Percentiles rank a stretch among this genome's conserved stretches.
Conservation (phyloP, 352 stramenopile genomes). For the Globisporangium abappressorium region DNA sequence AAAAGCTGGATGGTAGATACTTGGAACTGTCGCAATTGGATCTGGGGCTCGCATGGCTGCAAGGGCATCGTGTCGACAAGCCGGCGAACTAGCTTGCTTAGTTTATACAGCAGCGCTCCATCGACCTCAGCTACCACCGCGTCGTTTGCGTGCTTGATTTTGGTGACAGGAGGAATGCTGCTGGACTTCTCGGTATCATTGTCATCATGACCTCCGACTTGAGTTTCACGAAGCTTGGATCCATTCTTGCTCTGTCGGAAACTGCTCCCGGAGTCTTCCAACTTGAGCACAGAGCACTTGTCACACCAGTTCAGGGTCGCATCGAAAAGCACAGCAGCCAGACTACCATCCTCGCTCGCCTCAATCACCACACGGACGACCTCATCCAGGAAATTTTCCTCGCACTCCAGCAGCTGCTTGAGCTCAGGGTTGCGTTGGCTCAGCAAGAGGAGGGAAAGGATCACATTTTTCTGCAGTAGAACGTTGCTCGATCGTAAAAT, state of each 20-base stretch:
- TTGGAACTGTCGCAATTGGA: not conserved
- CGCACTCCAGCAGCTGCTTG: not conserved
- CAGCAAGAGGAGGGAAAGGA: constrained; percentile 10
- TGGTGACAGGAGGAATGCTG: constrained; percentile 1
- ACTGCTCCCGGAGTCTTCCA: constrained; percentile 8
- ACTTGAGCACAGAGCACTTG: constrained; percentile 9
- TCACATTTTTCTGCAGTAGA: constrained; percentile 16
- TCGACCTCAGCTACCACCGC: not conserved
- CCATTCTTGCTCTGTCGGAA: constrained; percentile 4
- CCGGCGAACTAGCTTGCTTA: not conserved
- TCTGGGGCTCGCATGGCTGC: not conserved
- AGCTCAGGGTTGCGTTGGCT: not conserved
- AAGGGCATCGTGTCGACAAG: not conserved
- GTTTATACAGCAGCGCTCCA: constrained; percentile 7
- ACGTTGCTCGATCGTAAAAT: constrained; percentile 16
- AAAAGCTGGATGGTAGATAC: not conserved
- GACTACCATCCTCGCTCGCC: constrained; percentile 3
- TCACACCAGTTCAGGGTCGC: constrained; percentile 14
- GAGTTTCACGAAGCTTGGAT: not conserved
- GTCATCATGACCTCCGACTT: not conserved
- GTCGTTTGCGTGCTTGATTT: not conserved
- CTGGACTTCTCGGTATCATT: not conserved
- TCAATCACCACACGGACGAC: constrained; percentile 12
- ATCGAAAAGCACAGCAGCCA: constrained; percentile 10
- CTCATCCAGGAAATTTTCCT: constrained; percentile 2